Evolutionary conservation across 2,329 filamentous ascomycete genomes (phyloP).

Genomic region (Epichloe gansuensis): DNA sequence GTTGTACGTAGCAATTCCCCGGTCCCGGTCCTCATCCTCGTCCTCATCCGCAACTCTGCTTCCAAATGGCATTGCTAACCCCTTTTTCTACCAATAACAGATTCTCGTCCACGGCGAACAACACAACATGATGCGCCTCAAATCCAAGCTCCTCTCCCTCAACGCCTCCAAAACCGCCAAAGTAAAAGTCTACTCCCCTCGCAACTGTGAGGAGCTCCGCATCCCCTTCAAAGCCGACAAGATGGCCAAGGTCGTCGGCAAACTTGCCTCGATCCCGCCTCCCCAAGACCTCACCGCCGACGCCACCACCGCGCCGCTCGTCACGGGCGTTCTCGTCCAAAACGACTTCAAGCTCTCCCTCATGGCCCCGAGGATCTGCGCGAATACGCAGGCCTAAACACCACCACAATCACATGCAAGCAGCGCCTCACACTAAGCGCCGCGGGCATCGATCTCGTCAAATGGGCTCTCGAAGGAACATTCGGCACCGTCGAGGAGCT

Average conservation of each 20-base stretch:
- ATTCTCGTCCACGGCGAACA: slow-evolving; percentile 96
- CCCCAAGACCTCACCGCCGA: slow-evolving; percentile 32
- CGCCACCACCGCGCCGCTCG: slow-evolving; percentile 36
- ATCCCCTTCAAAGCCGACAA: slow-evolving; percentile 97
- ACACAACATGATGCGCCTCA: slow-evolving; percentile 95
- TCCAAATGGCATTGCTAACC: background rate
- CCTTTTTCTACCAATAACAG: slow-evolving; percentile 26
- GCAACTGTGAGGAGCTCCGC: slow-evolving; percentile 87
- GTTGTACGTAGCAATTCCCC: slow-evolving; percentile 47
- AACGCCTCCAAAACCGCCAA: slow-evolving; percentile 72
- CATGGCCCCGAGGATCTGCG: slow-evolving; percentile 91
- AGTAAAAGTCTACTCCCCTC: slow-evolving; percentile 84
- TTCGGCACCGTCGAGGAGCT: slow-evolving; percentile 76
- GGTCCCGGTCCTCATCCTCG: background rate
- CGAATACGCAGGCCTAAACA: slow-evolving; percentile 94
- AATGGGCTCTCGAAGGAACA: slow-evolving; percentile 87
- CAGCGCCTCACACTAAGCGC: slow-evolving; percentile 81
- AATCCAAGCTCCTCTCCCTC: slow-evolving; percentile 86
- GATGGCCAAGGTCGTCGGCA: slow-evolving; percentile 88
- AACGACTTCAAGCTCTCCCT: slow-evolving; percentile 96
- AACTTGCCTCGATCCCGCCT: slow-evolving; percentile 70
- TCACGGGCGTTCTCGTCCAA: slow-evolving; percentile 87
- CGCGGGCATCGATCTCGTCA: slow-evolving; percentile 80
- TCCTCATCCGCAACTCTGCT: background rate
- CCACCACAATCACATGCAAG: slow-evolving; percentile 85